A percentile compares a stretch with the other conserved stretches of the same genome.
phyloP scores from a whole-genome alignment of 1,139 yeast species.

The Yamadazyma triangularis region DNA sequence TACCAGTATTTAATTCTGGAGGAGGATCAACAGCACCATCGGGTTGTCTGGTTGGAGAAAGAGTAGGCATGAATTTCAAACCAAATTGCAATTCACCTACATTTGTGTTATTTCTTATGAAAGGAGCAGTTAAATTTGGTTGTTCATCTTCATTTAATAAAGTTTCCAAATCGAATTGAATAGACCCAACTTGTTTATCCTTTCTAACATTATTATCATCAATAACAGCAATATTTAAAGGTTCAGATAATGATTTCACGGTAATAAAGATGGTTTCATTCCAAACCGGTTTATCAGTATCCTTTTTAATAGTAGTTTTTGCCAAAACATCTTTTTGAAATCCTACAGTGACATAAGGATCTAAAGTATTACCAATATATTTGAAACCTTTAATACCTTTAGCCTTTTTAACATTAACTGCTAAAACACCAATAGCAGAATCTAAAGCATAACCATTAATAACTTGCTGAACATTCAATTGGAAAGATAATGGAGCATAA shows the following conservation, averaged over 20 bases:
- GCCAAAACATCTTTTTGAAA: constrained; percentile 56
- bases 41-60: constrained; percentile 69
- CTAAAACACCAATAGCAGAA: constrained; percentile 83
- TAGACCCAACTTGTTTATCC: constrained; percentile 76
- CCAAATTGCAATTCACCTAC: constrained; percentile 74
- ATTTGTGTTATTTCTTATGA: constrained; percentile 74
- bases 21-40: constrained; percentile 87
- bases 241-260: constrained; percentile 74
- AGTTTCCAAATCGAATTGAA: constrained; percentile 69
- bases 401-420: constrained; percentile 64
- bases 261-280: constrained; percentile 72
- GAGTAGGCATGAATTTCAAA: constrained; percentile 71
- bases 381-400: constrained; percentile 64
- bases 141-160: constrained; percentile 54
- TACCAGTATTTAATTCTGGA: constrained; percentile 92
- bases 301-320: constrained; percentile 59
- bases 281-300: constrained; percentile 76
- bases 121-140: constrained; percentile 48
- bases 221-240: constrained; percentile 61
- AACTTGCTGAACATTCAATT: constrained; percentile 85
- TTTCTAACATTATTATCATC: constrained; percentile 78
- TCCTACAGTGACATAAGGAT: constrained; percentile 80
- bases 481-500: constrained; percentile 86
- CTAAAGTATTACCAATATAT: constrained; percentile 72
- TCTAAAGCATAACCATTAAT: constrained; percentile 78